These are phyloP conservation scores for Tylopilus balloui DNA, from an alignment of 768 basidiomycete species.

Conservation along the genomic window DNA sequence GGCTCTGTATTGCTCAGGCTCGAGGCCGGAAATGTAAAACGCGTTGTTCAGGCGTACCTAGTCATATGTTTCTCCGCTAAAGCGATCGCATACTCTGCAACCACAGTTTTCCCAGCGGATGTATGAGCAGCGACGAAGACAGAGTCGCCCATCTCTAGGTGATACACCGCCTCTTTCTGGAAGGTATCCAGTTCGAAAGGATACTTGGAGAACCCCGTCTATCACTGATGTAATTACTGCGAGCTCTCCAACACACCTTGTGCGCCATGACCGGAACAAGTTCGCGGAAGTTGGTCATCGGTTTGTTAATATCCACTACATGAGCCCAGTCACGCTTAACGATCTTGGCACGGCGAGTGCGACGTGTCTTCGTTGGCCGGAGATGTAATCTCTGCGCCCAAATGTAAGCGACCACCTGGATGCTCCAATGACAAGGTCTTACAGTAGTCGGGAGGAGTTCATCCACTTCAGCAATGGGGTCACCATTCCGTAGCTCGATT, in stretches of 20 bases:
- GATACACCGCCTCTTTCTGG: constrained; percentile 98
- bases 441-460: constrained; percentile 69
- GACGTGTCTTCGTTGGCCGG: constrained; percentile 46
- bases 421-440: constrained; percentile 2
- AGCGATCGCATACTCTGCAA: constrained; percentile 98
- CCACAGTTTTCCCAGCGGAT: constrained; percentile 98
- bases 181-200: constrained; percentile 99
- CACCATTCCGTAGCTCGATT: constrained; percentile 11
- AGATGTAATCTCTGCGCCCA: constrained; percentile 50
- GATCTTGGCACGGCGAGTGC: constrained; percentile 41
- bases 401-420: constrained; percentile 4
- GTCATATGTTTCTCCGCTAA: constrained; percentile 98
- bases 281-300: constrained; percentile 83
- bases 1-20: constrained; percentile 49
- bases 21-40: constrained; percentile 12
- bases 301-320: constrained; percentile 89
- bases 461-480: constrained; percentile 56
- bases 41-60: constrained; percentile 47
- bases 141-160: constrained; percentile 94
- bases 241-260: constrained; percentile 46
- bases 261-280: constrained; percentile 97
- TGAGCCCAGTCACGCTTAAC: constrained; percentile 97
- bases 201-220: constrained; percentile 52
- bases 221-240: constrained; percentile 2
- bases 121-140: constrained; percentile 99